A percentile compares a stretch with the other conserved stretches of the same genome.
These are phyloP conservation scores for Salvia sclarea DNA, from an alignment of 305 asterid genomes.

Conservation along the genomic window DNA sequence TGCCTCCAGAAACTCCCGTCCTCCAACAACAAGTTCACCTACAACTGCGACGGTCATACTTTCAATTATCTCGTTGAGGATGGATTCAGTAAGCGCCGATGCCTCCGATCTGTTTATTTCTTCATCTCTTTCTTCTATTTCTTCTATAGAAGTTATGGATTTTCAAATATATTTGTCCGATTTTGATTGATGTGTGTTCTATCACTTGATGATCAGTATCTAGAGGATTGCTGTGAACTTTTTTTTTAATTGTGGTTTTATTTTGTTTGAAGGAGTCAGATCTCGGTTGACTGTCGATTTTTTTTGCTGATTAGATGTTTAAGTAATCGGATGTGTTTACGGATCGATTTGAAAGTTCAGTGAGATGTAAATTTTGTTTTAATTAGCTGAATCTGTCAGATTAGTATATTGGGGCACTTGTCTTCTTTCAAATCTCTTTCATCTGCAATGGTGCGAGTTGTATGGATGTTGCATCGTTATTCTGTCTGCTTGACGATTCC, in stretches of 20 bases:
- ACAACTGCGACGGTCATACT: conserved; percentile 74
- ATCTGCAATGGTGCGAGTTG: neutral
- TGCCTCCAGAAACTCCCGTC: conserved; percentile 86
- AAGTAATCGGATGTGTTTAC: conserved; percentile 7
- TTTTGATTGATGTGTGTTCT: neutral
- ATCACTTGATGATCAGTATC: conserved; percentile 9
- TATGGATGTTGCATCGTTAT: neutral
- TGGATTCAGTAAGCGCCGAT: conserved; percentile 60
- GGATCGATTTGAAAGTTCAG: conserved; percentile 23
- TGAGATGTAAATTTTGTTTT: neutral
- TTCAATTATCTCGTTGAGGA: conserved; percentile 74
- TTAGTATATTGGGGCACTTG: neutral
- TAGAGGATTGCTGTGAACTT: conserved; percentile 13
- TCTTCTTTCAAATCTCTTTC: neutral
- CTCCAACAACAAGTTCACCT: conserved; percentile 73
- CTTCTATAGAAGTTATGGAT: neutral
- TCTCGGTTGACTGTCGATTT: conserved; percentile 32
- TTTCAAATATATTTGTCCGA: neutral
- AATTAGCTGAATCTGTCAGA: conserved; percentile 15
- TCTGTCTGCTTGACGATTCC: neutral
- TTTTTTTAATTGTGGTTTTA: conserved; percentile 12
- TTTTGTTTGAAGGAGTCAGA: conserved; percentile 24
- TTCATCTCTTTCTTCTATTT: neutral
- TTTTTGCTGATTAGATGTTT: conserved; percentile 14
- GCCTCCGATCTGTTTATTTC: conserved; percentile 33